Conservation (phyloP, 2,329 filamentous ascomycete species). For the Parasarocladium wereldwijsianum region DNA sequence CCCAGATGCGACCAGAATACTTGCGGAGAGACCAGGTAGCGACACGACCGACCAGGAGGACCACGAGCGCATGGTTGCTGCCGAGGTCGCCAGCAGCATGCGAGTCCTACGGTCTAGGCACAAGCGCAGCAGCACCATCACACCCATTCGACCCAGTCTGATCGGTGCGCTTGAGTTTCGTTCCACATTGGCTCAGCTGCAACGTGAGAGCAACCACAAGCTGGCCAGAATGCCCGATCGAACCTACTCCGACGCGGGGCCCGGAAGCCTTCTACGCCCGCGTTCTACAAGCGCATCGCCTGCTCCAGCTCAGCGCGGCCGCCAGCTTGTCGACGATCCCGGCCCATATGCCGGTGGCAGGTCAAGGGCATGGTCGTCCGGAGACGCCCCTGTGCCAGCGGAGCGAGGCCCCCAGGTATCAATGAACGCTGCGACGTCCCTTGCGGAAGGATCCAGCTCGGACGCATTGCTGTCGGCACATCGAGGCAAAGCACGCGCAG, state of each 20-base stretch:
- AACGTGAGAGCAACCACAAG: constrained; percentile 65
- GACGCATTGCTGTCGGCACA: too few species aligned
- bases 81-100: constrained; percentile 89
- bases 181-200: constrained; percentile 74
- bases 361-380: constrained; percentile 30
- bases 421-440: too few species aligned
- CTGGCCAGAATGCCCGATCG: constrained; percentile 54
- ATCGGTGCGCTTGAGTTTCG: constrained; percentile 90
- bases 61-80: constrained; percentile 51
- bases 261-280: constrained; percentile 11
- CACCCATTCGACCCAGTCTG: constrained; percentile 80
- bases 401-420: constrained; percentile 9
- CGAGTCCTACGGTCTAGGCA: constrained; percentile 58
- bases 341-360: constrained; percentile 7
- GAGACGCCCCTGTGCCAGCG: constrained; percentile 17
- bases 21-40: constrained; percentile 15
- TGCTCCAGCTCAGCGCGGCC: constrained; percentile 8
- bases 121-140: constrained; percentile 57
- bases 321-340: constrained; percentile 4
- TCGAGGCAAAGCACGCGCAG: too few species aligned
- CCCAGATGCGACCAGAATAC: constrained; percentile 1
- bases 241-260: constrained; percentile 27
- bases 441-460: too few species aligned
- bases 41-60: constrained; percentile 34
- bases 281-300: constrained; percentile 14